Conservation (phyloP, 345 rosid species). For the Eucalyptus guilfoylei region DNA sequence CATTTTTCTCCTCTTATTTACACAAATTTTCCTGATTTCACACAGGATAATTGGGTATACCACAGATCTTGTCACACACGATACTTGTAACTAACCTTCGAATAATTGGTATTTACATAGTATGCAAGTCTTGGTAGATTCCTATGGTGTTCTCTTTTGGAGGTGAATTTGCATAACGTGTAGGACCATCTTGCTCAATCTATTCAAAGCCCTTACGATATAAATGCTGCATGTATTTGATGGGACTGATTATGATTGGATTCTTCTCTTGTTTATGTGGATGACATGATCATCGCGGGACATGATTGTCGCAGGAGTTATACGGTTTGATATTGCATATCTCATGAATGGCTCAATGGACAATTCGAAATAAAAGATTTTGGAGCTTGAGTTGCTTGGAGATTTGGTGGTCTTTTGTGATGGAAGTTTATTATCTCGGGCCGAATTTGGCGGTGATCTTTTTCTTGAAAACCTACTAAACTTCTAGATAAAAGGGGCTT, state of each 20-base stretch:
- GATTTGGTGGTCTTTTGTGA: too few relatives aligned
- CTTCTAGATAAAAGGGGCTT: too few relatives aligned
- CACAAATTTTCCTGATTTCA: not conserved
- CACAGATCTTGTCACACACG: not conserved
- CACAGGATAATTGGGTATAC: not conserved
- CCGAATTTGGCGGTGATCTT: too few relatives aligned
- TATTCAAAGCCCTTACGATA: not conserved
- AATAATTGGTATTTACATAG: not conserved
- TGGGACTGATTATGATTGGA: not conserved
- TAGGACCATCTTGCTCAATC: not conserved
- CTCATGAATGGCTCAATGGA: not conserved
- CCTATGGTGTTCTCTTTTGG: not conserved
- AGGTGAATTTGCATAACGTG: not conserved
- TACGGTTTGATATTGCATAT: not conserved
- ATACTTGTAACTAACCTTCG: not conserved
- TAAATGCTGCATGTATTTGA: not conserved
- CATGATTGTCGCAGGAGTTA: not conserved
- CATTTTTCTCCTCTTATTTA: not conserved
- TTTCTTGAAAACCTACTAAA: too few relatives aligned
- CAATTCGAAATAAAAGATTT: not conserved
- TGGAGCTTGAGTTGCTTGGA: not conserved
- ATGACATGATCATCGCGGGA: not conserved
- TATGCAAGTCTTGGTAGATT: not conserved
- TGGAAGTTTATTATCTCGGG: too few relatives aligned
- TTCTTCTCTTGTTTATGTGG: not conserved